Evolutionary conservation across 306 rosid species (phyloP).

Genomic region (Canavalia ensiformis): DNA sequence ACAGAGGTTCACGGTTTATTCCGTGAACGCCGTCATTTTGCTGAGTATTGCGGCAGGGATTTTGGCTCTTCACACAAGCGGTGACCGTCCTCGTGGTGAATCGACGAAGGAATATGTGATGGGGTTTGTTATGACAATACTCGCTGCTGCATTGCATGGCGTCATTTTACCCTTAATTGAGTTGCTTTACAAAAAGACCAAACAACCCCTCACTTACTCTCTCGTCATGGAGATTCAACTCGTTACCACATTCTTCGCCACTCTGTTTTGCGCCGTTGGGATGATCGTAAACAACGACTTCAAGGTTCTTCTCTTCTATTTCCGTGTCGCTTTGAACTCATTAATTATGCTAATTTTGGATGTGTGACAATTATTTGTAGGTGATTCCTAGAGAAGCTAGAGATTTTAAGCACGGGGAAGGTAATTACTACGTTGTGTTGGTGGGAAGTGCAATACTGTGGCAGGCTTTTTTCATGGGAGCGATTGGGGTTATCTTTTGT

Average conservation of each 20-base stretch:
- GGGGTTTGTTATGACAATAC: constrained; percentile 70
- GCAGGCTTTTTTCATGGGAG: constrained; percentile 83
- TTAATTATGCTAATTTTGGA: not conserved
- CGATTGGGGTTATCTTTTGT: constrained; percentile 75
- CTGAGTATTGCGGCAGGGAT: constrained; percentile 70
- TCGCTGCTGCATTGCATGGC: constrained; percentile 74
- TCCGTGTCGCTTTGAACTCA: not conserved
- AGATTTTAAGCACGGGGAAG: constrained; percentile 59
- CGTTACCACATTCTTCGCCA: constrained; percentile 65
- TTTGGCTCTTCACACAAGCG: constrained; percentile 67
- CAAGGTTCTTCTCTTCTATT: constrained; percentile 54
- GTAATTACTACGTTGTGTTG: constrained; percentile 61
- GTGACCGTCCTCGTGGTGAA: constrained; percentile 79
- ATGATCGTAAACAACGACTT: constrained; percentile 82
- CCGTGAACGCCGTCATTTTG: constrained; percentile 69
- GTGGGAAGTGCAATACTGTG: constrained; percentile 63
- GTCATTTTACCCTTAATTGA: constrained; percentile 80
- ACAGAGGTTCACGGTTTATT: constrained; percentile 70
- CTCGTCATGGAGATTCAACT: constrained; percentile 84
- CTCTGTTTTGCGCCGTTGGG: constrained; percentile 69
- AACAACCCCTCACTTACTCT: constrained; percentile 67
- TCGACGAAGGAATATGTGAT: constrained; percentile 55
- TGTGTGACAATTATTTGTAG: constrained; percentile 42
- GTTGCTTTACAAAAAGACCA: constrained; percentile 63
- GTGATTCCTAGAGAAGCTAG: constrained; percentile 79